These are phyloP conservation scores for Vanrija sp. DNA, from an alignment of 1,284 basidiomycete genomes.

Conservation along the genomic window DNA sequence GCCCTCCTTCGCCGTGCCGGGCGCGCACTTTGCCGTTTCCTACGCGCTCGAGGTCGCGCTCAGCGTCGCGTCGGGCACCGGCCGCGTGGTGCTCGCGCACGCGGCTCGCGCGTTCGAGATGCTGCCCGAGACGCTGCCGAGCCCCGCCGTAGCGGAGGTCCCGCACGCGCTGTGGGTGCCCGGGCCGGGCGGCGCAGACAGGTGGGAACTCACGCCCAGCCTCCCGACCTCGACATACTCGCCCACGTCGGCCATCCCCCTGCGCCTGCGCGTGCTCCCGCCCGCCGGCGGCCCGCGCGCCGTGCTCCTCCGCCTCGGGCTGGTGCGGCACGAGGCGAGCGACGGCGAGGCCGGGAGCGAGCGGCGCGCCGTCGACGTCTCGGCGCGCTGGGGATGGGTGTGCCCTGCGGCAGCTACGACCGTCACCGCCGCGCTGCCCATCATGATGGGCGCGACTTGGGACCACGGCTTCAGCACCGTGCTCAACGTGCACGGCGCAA, in stretches of 20 bases:
- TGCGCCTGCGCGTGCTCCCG: constrained; percentile 27
- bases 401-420: not conserved
- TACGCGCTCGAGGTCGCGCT: constrained; percentile 36
- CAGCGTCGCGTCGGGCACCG: constrained; percentile 29
- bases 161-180: not conserved
- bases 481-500: constrained; percentile 4
- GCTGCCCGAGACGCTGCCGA: constrained; percentile 38
- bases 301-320: constrained; percentile 23
- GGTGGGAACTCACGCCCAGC: constrained; percentile 29
- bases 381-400: not conserved
- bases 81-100: constrained; percentile 24
- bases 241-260: constrained; percentile 39
- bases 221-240: constrained; percentile 39
- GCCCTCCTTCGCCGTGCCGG: constrained; percentile 27
- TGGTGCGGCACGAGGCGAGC: constrained; percentile 17
- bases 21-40: constrained; percentile 30
- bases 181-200: not conserved
- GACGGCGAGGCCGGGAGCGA: constrained; percentile 1
- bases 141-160: constrained; percentile 19
- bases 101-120: constrained; percentile 32
- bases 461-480: not conserved
- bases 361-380: not conserved
- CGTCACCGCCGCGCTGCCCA: not conserved
- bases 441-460: not conserved
- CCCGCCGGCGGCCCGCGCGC: constrained; percentile 13